These are phyloP conservation scores for Cercophora scortea DNA, from an alignment of 495 filamentous ascomycete genomes.

Conservation along the genomic window DNA sequence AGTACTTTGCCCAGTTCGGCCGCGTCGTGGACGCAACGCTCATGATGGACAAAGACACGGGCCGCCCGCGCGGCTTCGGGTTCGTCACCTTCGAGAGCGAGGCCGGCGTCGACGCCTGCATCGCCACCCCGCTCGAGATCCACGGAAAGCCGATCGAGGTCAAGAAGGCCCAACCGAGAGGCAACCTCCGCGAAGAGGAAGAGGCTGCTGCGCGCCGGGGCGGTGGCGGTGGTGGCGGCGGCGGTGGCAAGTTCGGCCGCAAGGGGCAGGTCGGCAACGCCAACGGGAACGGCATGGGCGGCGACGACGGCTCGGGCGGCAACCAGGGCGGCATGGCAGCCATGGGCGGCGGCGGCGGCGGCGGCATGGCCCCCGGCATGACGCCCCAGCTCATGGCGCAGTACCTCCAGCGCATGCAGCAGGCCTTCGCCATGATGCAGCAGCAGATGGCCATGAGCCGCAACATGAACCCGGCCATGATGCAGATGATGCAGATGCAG, in stretches of 20 bases:
- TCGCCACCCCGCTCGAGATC: constrained; percentile 73
- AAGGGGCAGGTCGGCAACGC: constrained; percentile 32
- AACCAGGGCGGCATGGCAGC: constrained; percentile 13
- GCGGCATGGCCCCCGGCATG: constrained; percentile 53
- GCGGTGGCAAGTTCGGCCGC: constrained; percentile 40
- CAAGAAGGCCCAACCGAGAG: constrained; percentile 93
- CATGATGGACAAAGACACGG: constrained; percentile 99
- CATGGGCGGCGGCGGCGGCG: constrained; percentile 16
- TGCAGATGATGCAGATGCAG: constrained; percentile 57
- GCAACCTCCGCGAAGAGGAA: constrained; percentile 88
- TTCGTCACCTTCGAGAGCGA: constrained; percentile 98
- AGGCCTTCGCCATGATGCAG: constrained; percentile 92
- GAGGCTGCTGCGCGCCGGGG: constrained; percentile 59
- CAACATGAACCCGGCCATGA: constrained; percentile 59
- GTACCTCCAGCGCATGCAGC: constrained; percentile 95
- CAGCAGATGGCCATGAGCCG: constrained; percentile 63
- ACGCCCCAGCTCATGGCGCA: constrained; percentile 96
- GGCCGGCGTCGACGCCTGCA: constrained; percentile 84
- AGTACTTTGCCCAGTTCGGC: constrained; percentile 94
- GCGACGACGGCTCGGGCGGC: constrained; percentile 30
- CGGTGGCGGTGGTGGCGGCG: constrained; percentile 26
- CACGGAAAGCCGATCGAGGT: constrained; percentile 95
- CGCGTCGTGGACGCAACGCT: constrained; percentile 93
- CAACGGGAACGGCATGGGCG: constrained; percentile 33
- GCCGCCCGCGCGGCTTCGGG: constrained; percentile 91